Evolutionary conservation across 1,284 basidiomycete genomes (phyloP).

Genomic region (Heliocybe sulcata): DNA sequence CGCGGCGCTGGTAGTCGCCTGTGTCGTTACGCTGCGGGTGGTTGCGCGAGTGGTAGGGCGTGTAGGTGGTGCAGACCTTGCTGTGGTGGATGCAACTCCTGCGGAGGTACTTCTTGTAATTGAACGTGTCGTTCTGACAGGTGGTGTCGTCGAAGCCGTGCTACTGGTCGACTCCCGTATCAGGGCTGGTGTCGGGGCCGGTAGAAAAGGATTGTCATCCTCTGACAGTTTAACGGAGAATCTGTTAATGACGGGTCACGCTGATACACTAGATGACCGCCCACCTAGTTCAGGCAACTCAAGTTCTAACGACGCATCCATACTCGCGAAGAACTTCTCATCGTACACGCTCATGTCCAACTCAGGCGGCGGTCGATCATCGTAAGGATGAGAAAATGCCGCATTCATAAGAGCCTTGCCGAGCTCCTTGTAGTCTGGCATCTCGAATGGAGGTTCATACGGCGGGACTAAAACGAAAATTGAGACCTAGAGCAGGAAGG

Average conservation of each 20-base stretch:
- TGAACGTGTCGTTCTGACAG: background rate
- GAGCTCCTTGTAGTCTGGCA: conserved; percentile 23
- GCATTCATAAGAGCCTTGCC: background rate
- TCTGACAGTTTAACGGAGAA: background rate
- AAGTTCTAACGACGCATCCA: background rate
- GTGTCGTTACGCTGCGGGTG: background rate
- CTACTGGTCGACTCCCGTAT: background rate
- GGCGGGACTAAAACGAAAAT: conserved; percentile 17
- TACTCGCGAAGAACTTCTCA: background rate
- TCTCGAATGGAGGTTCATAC: conserved; percentile 26
- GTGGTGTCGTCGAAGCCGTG: background rate
- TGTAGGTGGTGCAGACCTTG: background rate
- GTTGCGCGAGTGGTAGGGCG: background rate
- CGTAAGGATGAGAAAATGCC: background rate
- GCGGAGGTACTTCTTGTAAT: background rate
- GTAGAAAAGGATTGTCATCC: background rate
- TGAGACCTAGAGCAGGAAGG: background rate
- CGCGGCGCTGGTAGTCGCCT: background rate
- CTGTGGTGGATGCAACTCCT: background rate
- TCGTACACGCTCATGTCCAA: background rate
- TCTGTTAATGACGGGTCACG: background rate
- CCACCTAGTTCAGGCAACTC: conserved; percentile 1
- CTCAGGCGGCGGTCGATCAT: background rate
- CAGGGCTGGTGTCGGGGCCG: background rate
- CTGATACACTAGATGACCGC: background rate